phyloP scores from a whole-genome alignment of 2,329 filamentous ascomycete genomes.

The Monilinia fructigena region DNA sequence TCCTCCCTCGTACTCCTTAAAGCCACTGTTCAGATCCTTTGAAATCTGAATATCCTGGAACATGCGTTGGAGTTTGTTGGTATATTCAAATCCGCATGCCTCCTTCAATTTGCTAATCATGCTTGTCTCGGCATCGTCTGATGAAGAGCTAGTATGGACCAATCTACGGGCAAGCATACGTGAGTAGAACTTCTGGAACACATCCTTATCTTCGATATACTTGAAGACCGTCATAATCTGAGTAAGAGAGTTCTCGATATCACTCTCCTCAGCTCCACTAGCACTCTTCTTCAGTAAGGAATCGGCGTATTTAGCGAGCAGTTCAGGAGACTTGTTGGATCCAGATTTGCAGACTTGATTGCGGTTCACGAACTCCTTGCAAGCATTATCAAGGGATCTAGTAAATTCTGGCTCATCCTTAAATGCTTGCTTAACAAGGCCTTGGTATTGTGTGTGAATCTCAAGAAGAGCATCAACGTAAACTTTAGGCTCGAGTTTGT shows the following conservation, averaged over 20 bases:
- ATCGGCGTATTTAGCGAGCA: slow-evolving; percentile 94
- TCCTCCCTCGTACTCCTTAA: slow-evolving; percentile 72
- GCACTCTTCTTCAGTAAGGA: slow-evolving; percentile 88
- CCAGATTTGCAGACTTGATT: slow-evolving; percentile 94
- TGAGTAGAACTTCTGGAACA: slow-evolving; percentile 99
- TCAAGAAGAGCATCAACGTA: slow-evolving; percentile 95
- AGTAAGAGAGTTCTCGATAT: slow-evolving; percentile 81
- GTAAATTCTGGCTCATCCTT: slow-evolving; percentile 96
- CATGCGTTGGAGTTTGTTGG: slow-evolving; percentile 99
- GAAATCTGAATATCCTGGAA: slow-evolving; percentile 99
- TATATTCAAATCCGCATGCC: slow-evolving; percentile 97
- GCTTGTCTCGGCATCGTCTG: slow-evolving; percentile 94
- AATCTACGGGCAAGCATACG: slow-evolving; percentile 92
- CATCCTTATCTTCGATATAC: slow-evolving; percentile 99
- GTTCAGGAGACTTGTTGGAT: slow-evolving; percentile 89
- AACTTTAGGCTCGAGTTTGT: slow-evolving; percentile 90
- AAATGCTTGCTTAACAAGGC: slow-evolving; percentile 88
- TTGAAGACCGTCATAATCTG: slow-evolving; percentile 99
- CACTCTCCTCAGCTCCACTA: slow-evolving; percentile 88
- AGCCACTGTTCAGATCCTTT: slow-evolving; percentile 89
- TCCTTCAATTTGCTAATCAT: slow-evolving; percentile 99
- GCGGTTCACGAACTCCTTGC: slow-evolving; percentile 95
- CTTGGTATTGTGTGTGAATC: slow-evolving; percentile 90
- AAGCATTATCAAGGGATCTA: slow-evolving; percentile 91
- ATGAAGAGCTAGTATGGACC: slow-evolving; percentile 92